Evolutionary conservation across 805 yeast genomes (phyloP).

Genomic region (Teunomyces barrocoloradensis): DNA sequence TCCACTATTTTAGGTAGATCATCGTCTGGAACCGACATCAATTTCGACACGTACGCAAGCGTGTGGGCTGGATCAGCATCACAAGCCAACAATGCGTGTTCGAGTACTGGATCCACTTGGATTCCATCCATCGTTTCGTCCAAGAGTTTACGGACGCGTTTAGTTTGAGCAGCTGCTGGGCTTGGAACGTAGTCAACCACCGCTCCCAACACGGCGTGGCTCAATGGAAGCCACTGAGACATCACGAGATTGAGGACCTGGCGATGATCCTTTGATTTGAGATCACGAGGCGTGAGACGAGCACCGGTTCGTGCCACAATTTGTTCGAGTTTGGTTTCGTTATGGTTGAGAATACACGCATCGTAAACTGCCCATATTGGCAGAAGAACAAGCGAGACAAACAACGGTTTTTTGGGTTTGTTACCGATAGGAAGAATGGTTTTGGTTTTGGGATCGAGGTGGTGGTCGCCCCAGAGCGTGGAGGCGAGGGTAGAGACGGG

Average conservation of each 20-base stretch:
- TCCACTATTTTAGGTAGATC: conserved; percentile 56
- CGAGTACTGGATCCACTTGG: conserved; percentile 47
- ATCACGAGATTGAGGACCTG: conserved; percentile 61
- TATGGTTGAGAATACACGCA: conserved; percentile 59
- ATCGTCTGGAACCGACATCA: conserved; percentile 76
- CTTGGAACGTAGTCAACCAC: conserved; percentile 85
- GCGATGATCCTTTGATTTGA: conserved; percentile 74
- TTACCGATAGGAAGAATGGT: conserved; percentile 66
- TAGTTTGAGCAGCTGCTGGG: conserved; percentile 71
- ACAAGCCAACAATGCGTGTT: conserved; percentile 62
- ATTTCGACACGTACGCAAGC: conserved; percentile 81
- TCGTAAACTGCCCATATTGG: conserved; percentile 91
- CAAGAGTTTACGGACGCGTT: conserved; percentile 66
- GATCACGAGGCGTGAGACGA: conserved; percentile 69
- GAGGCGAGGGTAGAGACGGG: conserved; percentile 74
- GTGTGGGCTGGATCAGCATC: conserved; percentile 59
- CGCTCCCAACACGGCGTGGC: conserved; percentile 78
- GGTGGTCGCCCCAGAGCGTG: conserved; percentile 95
- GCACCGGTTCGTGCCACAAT: conserved; percentile 70
- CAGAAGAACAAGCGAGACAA: conserved; percentile 83
- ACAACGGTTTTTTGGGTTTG: conserved; percentile 70
- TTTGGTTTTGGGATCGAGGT: conserved; percentile 84
- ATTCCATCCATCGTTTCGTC: conserved; percentile 28
- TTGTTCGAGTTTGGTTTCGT: conserved; percentile 69
- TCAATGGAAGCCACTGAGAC: conserved; percentile 93